A percentile compares a stretch with the other conserved stretches of the same genome.
phyloP scores from a whole-genome alignment of 331 rosid genomes.

The Quercus phellos region DNA sequence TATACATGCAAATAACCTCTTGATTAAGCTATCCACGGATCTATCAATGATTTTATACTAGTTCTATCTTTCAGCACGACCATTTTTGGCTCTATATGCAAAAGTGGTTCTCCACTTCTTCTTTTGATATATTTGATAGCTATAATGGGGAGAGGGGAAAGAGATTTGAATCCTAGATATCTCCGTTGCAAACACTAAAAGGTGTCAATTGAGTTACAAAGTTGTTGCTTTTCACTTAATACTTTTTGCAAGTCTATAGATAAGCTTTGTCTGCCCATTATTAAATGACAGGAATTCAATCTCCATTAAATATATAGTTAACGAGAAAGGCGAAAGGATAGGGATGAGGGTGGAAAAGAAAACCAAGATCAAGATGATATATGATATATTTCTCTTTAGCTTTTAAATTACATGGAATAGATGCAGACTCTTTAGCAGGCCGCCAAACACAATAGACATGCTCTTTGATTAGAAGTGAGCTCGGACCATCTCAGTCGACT shows the following conservation, averaged over 20 bases:
- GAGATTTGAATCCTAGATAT: too few relatives aligned
- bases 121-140: too few relatives aligned
- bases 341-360: slow-evolving; percentile 27
- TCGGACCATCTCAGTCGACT: background rate
- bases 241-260: background rate
- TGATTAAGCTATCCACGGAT: slow-evolving; percentile 30
- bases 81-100: slow-evolving; percentile 25
- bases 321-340: slow-evolving; percentile 23
- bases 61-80: slow-evolving; percentile 31
- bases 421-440: background rate
- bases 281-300: background rate
- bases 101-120: too few relatives aligned
- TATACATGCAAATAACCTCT: slow-evolving; percentile 4
- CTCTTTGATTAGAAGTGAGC: background rate
- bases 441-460: background rate
- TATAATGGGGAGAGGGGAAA: too few relatives aligned
- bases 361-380: too few relatives aligned
- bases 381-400: background rate
- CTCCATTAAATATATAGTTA: background rate
- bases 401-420: slow-evolving; percentile 7
- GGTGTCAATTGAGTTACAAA: too few relatives aligned
- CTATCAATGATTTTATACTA: background rate
- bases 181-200: too few relatives aligned
- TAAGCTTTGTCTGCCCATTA: slow-evolving; percentile 13
- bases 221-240: slow-evolving; percentile 6